Base-by-base conservation (phyloP, 108 stramenopile species). In the Fragilariopsis cylindrus region DNA sequence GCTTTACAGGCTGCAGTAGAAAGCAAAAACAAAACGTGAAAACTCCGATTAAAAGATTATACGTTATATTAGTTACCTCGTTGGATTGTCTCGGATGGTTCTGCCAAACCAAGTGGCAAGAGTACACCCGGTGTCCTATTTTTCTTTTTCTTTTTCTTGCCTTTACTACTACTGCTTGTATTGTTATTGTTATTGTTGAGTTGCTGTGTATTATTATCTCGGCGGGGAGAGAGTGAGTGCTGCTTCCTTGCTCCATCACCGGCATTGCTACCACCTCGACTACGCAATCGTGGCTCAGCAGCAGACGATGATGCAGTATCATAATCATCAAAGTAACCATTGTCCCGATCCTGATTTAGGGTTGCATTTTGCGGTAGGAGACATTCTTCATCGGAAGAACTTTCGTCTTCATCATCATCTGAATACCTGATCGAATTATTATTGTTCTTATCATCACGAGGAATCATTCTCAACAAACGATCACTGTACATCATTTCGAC, bases 291-390 rank as follows among this genome's bases (percentile, higher is more conserved):
- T 9, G 55, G 55, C 9, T n/a, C 55, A 30, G 30, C 30, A 30
- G 30, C 30, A 30, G 30, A 30, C 2, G 30, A 30, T 30, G 30
- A 30, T 30, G 30, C 50, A 0, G 64, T 56, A 41, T 48, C 54
- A 58, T 79, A 79, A 30, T 79, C 78, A 41, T 69, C 72, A 69
- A 79, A 79, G 43, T 79, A 79, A 47, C 45, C 60, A 70, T 78
- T 67, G 44, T 42, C 65, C 57, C 19, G 44, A n/a, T 7, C 70
- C 41, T 60, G 9, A 40, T 13, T 44, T 41, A 43, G 30, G 40
- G 52, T 41, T 4, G 58, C 40, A 18, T 70, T 71, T 4, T 62
- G 71, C 16, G 72, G 57, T 18, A 79, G 68, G 49, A 58, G 9
- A 50, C 65, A 52, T 69, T 52, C 21, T 60, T 54, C 71, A 48